Conservation (phyloP, 1,284 basidiomycete species). For the Cerioporus squamosus region DNA sequence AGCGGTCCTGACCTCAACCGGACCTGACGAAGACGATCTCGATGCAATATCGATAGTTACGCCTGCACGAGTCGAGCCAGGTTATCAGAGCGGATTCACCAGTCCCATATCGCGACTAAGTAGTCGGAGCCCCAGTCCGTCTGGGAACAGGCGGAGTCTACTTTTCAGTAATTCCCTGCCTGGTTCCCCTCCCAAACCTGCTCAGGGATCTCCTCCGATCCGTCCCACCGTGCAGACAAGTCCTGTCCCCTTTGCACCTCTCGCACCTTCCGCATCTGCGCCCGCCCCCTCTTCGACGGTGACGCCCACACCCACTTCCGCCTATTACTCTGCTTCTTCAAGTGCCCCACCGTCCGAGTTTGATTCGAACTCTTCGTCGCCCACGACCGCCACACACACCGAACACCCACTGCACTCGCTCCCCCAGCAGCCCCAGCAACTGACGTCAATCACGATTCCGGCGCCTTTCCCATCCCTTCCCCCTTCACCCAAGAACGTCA, state of each 20-base stretch:
- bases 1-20: conserved; percentile 56
- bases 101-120: conserved; percentile 69
- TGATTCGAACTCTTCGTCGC: conserved; percentile 40
- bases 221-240: conserved; percentile 30
- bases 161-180: conserved; percentile 33
- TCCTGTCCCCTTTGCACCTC: conserved; percentile 11
- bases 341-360: conserved; percentile 16
- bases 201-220: conserved; percentile 24
- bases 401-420: conserved; percentile 39
- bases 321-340: conserved; percentile 47
- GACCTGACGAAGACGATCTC: conserved; percentile 42
- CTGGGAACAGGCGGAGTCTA: conserved; percentile 35
- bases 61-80: conserved; percentile 45
- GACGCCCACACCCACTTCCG: conserved; percentile 50
- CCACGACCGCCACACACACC: conserved; percentile 44
- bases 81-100: conserved; percentile 57
- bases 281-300: conserved; percentile 29
- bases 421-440: conserved; percentile 29
- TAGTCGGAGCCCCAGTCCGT: conserved; percentile 61
- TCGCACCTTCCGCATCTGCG: not conserved
- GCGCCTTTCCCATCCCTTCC: conserved; percentile 46
- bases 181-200: conserved; percentile 26
- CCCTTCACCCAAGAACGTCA: conserved; percentile 56
- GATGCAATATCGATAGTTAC: conserved; percentile 63
- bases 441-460: conserved; percentile 43